Evolutionary conservation across 345 rosid genomes (phyloP).

Genomic region (Moringa oleifera): DNA sequence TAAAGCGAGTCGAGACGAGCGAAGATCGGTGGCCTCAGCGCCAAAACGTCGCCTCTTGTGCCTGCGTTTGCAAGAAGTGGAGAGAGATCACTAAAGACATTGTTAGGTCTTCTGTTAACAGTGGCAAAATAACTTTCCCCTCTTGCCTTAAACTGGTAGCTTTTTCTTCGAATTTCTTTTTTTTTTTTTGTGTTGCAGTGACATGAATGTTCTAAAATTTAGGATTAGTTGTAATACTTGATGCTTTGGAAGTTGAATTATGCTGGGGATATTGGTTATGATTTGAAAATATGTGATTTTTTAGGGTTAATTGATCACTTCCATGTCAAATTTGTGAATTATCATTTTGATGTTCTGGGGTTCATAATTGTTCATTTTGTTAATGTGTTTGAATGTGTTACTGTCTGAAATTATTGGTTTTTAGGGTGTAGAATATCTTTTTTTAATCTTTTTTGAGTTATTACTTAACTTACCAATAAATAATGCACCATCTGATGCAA

Average conservation of each 20-base stretch:
- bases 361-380: too few relatives aligned
- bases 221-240: neutral
- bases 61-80: constrained; percentile 87
- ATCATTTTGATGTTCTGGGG: too few relatives aligned
- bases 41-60: constrained; percentile 59
- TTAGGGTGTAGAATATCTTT: too few relatives aligned
- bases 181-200: neutral
- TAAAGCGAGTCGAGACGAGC: constrained; percentile 67
- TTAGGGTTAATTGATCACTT: neutral
- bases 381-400: too few relatives aligned
- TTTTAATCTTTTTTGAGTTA: too few relatives aligned
- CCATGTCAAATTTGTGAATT: neutral
- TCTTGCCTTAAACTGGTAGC: constrained; percentile 88
- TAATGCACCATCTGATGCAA: too few relatives aligned
- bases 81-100: constrained; percentile 62
- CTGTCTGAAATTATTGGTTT: neutral
- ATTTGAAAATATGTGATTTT: neutral
- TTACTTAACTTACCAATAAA: too few relatives aligned
- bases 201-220: too few relatives aligned
- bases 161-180: too few relatives aligned
- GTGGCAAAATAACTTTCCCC: constrained; percentile 80
- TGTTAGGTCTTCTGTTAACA: constrained; percentile 37
- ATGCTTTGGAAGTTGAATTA: neutral
- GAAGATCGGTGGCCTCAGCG: constrained; percentile 78
- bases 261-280: neutral